Conservation (phyloP, 257 asterid genomes). For the Prunella vulgaris region DNA sequence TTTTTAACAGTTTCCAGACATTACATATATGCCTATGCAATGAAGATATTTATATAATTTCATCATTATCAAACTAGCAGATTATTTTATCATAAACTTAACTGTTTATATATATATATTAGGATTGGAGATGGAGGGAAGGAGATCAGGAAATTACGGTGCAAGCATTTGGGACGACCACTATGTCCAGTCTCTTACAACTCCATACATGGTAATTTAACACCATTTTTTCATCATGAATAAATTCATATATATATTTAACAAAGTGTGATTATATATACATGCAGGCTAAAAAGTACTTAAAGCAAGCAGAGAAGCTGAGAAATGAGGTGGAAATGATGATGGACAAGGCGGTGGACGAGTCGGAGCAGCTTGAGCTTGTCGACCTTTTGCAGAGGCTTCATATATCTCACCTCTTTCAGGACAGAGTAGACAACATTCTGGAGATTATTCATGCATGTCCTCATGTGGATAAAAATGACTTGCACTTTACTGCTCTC, state of each 20-base stretch:
- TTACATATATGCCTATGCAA: too few species aligned
- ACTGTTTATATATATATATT: not conserved
- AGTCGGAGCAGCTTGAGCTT: constrained; percentile 36
- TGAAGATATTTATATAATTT: too few species aligned
- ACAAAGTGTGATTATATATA: not conserved
- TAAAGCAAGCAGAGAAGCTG: constrained; percentile 26
- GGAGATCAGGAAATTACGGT: constrained; percentile 44
- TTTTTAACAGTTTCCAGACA: too few species aligned
- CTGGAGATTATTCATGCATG: constrained; percentile 11
- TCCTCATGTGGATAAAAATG: not conserved
- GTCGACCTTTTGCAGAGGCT: constrained; percentile 48
- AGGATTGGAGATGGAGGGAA: constrained; percentile 19
- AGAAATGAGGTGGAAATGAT: constrained; percentile 21
- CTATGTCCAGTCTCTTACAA: constrained; percentile 35
- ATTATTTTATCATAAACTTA: not conserved
- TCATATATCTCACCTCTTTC: constrained; percentile 37
- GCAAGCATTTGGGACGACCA: constrained; percentile 44
- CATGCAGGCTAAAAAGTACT: constrained; percentile 34
- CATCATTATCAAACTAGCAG: too few species aligned
- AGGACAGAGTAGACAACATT: constrained; percentile 1
- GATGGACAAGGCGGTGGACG: constrained; percentile 17
- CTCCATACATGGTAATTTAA: constrained; percentile 24
- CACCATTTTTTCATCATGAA: not conserved
- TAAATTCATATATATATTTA: too few species aligned
- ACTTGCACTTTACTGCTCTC: constrained; percentile 28